A percentile compares a stretch with the other conserved stretches of the same genome.
Evolutionary conservation across 108 stramenopile genomes (phyloP).

Genomic region (Fragilaria crotonensis): DNA sequence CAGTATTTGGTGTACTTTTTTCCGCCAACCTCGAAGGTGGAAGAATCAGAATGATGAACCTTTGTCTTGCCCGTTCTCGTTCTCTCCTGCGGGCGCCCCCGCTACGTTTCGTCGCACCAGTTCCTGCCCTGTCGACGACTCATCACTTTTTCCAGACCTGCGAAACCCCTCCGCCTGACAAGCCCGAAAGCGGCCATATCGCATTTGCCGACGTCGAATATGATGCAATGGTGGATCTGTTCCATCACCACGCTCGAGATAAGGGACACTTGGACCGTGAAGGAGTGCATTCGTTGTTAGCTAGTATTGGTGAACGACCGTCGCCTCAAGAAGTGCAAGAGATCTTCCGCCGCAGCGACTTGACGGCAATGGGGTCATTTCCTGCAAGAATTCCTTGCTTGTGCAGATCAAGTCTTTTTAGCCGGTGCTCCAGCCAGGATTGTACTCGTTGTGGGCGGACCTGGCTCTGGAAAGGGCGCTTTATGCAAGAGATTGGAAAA

Average conservation of each 20-base stretch:
- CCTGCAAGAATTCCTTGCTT: constrained; percentile 27
- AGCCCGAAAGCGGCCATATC: not conserved
- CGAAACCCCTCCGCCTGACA: no score
- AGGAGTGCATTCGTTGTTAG: constrained; percentile 36
- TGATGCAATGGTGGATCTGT: constrained; percentile 55
- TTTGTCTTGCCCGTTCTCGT: no score
- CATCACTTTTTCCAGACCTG: no score
- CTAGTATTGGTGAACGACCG: constrained; percentile 34
- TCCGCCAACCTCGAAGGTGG: no score
- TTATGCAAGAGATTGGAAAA: constrained; percentile 52
- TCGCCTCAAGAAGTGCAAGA: not conserved
- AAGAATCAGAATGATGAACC: no score
- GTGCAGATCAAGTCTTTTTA: constrained; percentile 37
- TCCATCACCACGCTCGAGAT: constrained; percentile 40
- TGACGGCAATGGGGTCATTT: not conserved
- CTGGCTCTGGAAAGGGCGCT: constrained; percentile 88
- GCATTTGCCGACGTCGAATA: constrained; percentile 4
- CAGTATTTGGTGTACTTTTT: no score
- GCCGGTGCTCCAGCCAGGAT: constrained; percentile 58
- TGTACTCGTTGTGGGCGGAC: constrained; percentile 88
- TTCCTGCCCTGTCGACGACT: no score
- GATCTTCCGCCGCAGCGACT: not conserved
- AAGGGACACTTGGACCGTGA: constrained; percentile 42
- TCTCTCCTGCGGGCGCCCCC: no score
- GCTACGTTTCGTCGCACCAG: no score